Conservation (phyloP, 2,329 filamentous ascomycete species). For the Truncatella angustata region DNA sequence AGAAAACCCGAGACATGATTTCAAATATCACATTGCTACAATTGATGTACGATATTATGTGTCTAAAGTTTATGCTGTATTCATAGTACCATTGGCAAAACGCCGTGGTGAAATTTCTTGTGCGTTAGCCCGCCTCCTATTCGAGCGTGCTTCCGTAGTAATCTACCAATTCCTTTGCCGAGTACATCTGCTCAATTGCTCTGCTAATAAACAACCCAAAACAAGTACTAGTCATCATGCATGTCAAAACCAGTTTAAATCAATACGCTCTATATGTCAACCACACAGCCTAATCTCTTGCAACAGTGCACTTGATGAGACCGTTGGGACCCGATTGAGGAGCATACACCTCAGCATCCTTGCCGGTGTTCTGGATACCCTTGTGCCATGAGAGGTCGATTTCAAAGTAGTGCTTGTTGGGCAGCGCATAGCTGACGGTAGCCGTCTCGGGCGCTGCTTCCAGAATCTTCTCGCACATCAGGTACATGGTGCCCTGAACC, state of each 20-base stretch:
- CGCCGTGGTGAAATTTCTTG: no score
- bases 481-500: slow-evolving; percentile 98
- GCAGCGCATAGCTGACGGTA: slow-evolving; percentile 77
- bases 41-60: no score
- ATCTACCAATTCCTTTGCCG: not conserved
- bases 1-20: no score
- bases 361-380: slow-evolving; percentile 88
- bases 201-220: not conserved
- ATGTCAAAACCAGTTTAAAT: not conserved
- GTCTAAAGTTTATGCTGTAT: no score
- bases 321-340: slow-evolving; percentile 93
- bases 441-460: slow-evolving; percentile 69
- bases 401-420: slow-evolving; percentile 99
- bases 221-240: not conserved
- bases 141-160: no score
- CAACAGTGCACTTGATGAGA: slow-evolving; percentile 90
- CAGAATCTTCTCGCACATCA: slow-evolving; percentile 90
- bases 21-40: no score
- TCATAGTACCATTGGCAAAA: no score
- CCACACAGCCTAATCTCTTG: slow-evolving; percentile 40
- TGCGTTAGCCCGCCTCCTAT: no score
- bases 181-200: no score
- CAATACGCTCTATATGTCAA: not conserved
- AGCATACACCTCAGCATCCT: slow-evolving; percentile 92
- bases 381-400: slow-evolving; percentile 98